Percentiles rank a stretch among this genome's conserved stretches.
Conservation (phyloP, 371 early-diverging fungal species). For the Thermomucor indicae-seudaticae region DNA sequence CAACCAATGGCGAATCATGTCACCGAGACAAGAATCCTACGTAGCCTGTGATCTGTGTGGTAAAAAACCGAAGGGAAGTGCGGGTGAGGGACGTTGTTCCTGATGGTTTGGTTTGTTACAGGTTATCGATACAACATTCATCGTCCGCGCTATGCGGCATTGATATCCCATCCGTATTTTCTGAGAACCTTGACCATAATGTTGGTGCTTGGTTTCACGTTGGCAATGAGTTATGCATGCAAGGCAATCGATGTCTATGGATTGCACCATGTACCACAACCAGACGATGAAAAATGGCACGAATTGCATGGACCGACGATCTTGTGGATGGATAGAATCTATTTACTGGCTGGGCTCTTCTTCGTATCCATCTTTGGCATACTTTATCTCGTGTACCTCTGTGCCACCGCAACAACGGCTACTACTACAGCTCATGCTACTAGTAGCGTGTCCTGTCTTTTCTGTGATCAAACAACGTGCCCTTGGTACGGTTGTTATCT, state of each 20-base stretch:
- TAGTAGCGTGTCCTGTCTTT: too few species aligned
- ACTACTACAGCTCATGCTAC: neutral
- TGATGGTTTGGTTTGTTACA: too few species aligned
- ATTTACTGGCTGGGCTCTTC: constrained; percentile 15
- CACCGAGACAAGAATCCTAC: constrained; percentile 18
- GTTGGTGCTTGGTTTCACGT: constrained; percentile 2
- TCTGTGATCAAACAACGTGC: constrained; percentile 7
- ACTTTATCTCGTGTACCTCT: constrained; percentile 6
- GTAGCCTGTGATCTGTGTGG: constrained; percentile 23
- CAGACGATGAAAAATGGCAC: constrained; percentile 11
- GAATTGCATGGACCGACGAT: constrained; percentile 17
- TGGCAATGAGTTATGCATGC: constrained; percentile 12
- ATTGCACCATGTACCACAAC: constrained; percentile 8
- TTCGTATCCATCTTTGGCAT: constrained; percentile 15
- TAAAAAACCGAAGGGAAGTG: too few species aligned
- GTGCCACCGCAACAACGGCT: neutral
- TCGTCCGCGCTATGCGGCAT: constrained; percentile 18
- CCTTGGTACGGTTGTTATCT: constrained; percentile 17
- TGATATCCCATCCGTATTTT: constrained; percentile 14
- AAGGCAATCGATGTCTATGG: constrained; percentile 12
- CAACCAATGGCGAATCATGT: constrained; percentile 26
- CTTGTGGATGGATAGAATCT: constrained; percentile 21
- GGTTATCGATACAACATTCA: constrained; percentile 22
- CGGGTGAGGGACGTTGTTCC: too few species aligned
- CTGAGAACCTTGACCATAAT: constrained; percentile 10